Base-by-base conservation (phyloP, 805 yeast species). In the Wickerhamomyces queroliae region DNA sequence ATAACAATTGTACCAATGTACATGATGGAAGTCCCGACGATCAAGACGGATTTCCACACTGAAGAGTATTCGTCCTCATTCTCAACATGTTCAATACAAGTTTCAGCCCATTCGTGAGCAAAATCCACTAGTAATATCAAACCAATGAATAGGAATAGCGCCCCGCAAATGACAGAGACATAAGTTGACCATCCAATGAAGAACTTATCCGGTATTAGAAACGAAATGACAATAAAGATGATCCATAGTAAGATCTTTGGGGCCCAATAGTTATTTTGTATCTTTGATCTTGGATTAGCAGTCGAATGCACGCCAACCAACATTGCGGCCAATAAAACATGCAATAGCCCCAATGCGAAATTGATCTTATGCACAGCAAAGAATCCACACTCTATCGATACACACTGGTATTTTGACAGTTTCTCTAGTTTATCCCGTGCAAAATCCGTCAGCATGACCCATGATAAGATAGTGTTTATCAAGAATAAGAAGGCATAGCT, bases 21-120 rank as follows among this genome's bases (percentile, higher is more conserved):
- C 98, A 93, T 89, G 17, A 76, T 58, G 34, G 82, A 65, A 1
- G 99, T 93, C 1, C 98, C 96, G 4, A 95, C 86, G 22, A 93
- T 76, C 33, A 93, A 68, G 9, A 91, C 63, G 32, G 76, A 69
- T 52, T 86, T 78, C 98, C 98, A 93, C 50, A 85, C 70, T 4
- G 60, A 44, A 41, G 69, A 62, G 37, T 62, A 50, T 40, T 76
- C 78, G 34, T 79, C 84, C 42, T 84, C 91, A 52, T 81, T 79
- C 57, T 93, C 98, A 31, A 93, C 87, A 52, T 88, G 85, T 48
- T 83, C 89, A 39, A 93, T 72, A 60, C 99, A 93, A 7, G 84
- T 85, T 53, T 93, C 99, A 0, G 98, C 97, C 96, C 97, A 93
- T 50, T 91, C 91, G 62, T 93, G 98, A 4, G 99, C 98, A 70